Base-by-base conservation (phyloP, 1,284 basidiomycete species). In the Meira nashicola region DNA sequence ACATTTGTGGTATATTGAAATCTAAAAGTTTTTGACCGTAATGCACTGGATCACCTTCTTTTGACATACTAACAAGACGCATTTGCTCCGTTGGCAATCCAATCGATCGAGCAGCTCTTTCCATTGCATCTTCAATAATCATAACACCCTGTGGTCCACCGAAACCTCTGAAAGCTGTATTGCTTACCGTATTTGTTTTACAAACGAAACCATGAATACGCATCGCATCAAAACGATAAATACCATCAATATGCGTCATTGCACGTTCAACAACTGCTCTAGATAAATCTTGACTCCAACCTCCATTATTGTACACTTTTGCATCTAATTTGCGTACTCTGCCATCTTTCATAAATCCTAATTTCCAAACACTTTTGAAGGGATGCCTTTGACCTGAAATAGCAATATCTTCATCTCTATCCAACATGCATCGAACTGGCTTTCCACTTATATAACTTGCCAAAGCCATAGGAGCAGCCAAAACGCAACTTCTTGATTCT, bases 121-220 rank as follows among this genome's bases (percentile, higher is more conserved):
- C 67, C 44, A 79, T 69, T 62, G 72, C 73, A 53, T 72, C 68
- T 54, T 79, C 77, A 44, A 72, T 67, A 60, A 79, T 69, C 44
- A 76, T 62, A 63, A 79, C 76, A 21, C 78, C 78, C 62, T 80
- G 79, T 33, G 78, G 77, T 25, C 73, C 78, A 19, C 79, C 79
- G 50, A 80, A 79, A 12, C 74, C 77, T 54, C 79, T 65, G 67
- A 73, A 80, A 10, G 79, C 79, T 5, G 79, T 79, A 62, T 79
- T 79, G 9, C 76, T 78, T 60, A 78, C 74, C 5, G 77, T 79
- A 67, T 80, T 73, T 21, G 79, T 80, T 60, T 77, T 77, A 64
- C 70, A 73, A 44, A 76, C 66, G 50, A 61, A 69, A 9, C 74
- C 79, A 43, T 73, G 68, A 23, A 78, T 73, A 39, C 73, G 69